These are phyloP conservation scores for Rhizophlyctis rosea DNA, from an alignment of 192 early-diverging fungal genomes.

Conservation along the genomic window DNA sequence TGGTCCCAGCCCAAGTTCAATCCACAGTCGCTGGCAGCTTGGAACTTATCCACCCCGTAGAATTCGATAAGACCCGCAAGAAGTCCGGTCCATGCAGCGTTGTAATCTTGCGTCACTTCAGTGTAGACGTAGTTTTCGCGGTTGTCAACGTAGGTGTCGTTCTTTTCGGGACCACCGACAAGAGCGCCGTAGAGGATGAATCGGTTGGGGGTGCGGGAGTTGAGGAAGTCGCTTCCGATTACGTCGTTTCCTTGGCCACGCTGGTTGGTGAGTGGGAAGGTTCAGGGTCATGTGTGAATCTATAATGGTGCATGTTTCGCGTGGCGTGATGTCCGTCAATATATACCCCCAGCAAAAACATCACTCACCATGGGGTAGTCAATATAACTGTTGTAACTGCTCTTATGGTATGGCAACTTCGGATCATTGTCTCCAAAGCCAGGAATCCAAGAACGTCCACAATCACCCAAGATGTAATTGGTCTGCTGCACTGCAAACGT, in stretches of 20 bases:
- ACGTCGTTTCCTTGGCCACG: conserved; percentile 41
- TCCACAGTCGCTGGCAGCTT: conserved; percentile 13
- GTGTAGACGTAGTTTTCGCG: conserved; percentile 26
- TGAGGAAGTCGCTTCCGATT: conserved; percentile 46
- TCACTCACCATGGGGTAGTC: conserved; percentile 44
- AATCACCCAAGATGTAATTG: conserved; percentile 53
- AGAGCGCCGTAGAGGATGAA: conserved; percentile 45
- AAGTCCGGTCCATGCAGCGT: conserved; percentile 26
- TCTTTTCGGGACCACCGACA: conserved; percentile 22
- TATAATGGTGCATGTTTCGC: no score
- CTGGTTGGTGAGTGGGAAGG: no score
- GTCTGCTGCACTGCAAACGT: conserved; percentile 47
- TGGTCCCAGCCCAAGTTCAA: conserved; percentile 29
- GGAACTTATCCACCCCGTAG: conserved; percentile 21
- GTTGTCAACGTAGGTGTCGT: conserved; percentile 24
- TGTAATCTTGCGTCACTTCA: conserved; percentile 37
- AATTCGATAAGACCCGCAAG: conserved; percentile 24
- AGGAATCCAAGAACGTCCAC: conserved; percentile 47
- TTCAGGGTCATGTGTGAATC: no score
- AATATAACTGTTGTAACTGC: conserved; percentile 51
- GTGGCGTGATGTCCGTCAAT: no score
- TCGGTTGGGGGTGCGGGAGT: conserved; percentile 34
- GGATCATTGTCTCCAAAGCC: conserved; percentile 56
- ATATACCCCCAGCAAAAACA: no score
- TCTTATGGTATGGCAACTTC: conserved; percentile 48